phyloP scores from a whole-genome alignment of 2,329 filamentous ascomycete species.

The Trichocomaceae sp. region DNA sequence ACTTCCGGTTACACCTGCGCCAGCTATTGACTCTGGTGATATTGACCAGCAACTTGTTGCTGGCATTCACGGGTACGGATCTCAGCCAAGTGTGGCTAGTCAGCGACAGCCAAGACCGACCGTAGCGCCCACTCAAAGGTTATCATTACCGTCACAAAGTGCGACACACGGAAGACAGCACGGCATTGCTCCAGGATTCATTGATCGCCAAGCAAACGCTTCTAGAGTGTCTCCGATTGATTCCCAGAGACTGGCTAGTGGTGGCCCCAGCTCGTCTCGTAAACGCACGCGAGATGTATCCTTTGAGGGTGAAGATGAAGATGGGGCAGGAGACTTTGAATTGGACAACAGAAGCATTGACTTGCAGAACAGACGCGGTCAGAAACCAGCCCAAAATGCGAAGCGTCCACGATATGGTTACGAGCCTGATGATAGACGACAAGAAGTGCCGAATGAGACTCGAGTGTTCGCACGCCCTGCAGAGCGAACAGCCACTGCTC shows the following conservation, averaged over 20 bases:
- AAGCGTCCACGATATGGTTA: constrained; percentile 4
- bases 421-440: not conserved
- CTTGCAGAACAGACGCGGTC: constrained; percentile 9
- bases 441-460: not conserved
- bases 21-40: not conserved
- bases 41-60: not conserved
- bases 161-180: not conserved
- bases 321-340: constrained; percentile 23
- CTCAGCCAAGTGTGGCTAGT: not conserved
- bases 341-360: constrained; percentile 22
- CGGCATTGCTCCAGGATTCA: constrained; percentile 20
- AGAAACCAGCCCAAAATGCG: constrained; percentile 10
- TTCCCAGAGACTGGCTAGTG: constrained; percentile 5
- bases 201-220: constrained; percentile 32
- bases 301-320: constrained; percentile 18
- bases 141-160: not conserved
- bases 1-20: not conserved
- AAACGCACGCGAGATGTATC: constrained; percentile 10
- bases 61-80: too few species aligned
- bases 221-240: constrained; percentile 29
- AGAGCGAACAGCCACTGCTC: not conserved
- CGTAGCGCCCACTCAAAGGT: not conserved
- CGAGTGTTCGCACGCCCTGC: not conserved
- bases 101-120: not conserved
- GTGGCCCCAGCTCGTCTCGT: not conserved